Evolutionary conservation across 139 green algal species (phyloP).

Genomic region (Haematococcus sp.): DNA sequence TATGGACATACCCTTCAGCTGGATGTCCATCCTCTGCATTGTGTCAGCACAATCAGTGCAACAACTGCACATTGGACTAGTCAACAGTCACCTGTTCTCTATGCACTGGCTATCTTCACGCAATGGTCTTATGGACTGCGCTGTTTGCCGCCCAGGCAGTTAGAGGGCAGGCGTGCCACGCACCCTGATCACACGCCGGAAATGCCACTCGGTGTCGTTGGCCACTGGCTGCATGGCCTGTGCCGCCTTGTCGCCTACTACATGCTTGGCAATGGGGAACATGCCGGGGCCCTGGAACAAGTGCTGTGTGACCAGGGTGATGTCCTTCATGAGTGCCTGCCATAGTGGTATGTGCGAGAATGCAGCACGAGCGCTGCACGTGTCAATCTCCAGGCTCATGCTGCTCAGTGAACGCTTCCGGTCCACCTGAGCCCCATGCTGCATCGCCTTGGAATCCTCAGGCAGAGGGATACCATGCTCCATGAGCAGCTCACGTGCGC

Average conservation of each 20-base stretch:
- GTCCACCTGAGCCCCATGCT: background rate
- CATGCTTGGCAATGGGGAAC: constrained; percentile 12
- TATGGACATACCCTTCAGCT: constrained; percentile 32
- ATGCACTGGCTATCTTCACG: no score
- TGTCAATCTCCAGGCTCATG: constrained; percentile 46
- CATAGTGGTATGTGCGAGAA: constrained; percentile 72
- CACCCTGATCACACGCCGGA: background rate
- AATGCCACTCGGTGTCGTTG: background rate
- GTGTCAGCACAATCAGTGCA: no score
- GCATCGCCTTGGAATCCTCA: background rate
- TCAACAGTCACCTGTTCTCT: no score
- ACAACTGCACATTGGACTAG: no score
- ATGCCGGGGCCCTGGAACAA: constrained; percentile 17
- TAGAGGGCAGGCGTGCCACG: no score
- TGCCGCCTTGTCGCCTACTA: background rate
- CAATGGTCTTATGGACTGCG: no score
- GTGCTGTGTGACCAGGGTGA: constrained; percentile 24
- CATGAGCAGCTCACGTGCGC: constrained; percentile 27
- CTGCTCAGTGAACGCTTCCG: constrained; percentile 23
- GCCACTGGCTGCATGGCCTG: background rate
- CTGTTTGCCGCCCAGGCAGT: no score
- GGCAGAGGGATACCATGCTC: constrained; percentile 27
- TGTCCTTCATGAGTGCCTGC: constrained; percentile 41
- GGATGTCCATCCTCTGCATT: constrained; percentile 13
- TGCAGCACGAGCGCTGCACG: constrained; percentile 47